A percentile compares a stretch with the other conserved stretches of the same genome.
Evolutionary conservation across 1,284 basidiomycete species (phyloP).

Genomic region (Schizophyllum commune): DNA sequence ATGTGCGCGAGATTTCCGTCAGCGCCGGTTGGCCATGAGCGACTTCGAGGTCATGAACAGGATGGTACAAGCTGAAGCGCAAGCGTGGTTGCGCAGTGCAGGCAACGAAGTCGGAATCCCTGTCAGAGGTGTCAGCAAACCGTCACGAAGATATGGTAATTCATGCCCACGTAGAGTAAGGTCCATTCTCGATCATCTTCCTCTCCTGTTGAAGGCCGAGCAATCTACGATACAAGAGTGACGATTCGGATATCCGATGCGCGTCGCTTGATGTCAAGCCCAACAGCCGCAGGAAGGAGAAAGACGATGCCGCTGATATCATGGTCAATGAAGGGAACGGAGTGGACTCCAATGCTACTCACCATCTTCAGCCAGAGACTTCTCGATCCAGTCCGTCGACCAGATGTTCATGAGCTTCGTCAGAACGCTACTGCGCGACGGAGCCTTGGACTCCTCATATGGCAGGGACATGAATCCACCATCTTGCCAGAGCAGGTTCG

Average conservation of each 20-base stretch:
- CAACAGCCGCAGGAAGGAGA: constrained; percentile 74
- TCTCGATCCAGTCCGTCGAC: constrained; percentile 75
- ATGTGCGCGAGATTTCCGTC: constrained; percentile 48
- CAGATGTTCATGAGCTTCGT: constrained; percentile 86
- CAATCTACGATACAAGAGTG: constrained; percentile 49
- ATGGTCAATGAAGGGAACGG: too few relatives aligned
- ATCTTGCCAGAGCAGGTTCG: constrained; percentile 73
- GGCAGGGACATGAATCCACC: constrained; percentile 73
- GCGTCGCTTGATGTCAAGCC: constrained; percentile 57
- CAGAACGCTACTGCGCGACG: constrained; percentile 56
- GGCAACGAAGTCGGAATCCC: constrained; percentile 55
- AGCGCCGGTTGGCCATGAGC: constrained; percentile 49
- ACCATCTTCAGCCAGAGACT: constrained; percentile 60
- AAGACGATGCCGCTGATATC: constrained; percentile 39
- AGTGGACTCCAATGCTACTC: too few relatives aligned
- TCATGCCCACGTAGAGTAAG: constrained; percentile 40
- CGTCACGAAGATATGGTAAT: constrained; percentile 2
- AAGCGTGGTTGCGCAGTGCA: constrained; percentile 15
- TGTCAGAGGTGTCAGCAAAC: constrained; percentile 21
- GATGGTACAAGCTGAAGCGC: constrained; percentile 21
- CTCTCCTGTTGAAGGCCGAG: constrained; percentile 40
- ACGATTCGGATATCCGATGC: constrained; percentile 49
- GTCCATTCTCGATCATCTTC: constrained; percentile 30
- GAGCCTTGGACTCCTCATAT: constrained; percentile 44
- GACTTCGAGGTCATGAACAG: constrained; percentile 21